A percentile compares a stretch with the other conserved stretches of the same genome.
Conservation (phyloP, 768 basidiomycete genomes). For the Epithele typhae region DNA sequence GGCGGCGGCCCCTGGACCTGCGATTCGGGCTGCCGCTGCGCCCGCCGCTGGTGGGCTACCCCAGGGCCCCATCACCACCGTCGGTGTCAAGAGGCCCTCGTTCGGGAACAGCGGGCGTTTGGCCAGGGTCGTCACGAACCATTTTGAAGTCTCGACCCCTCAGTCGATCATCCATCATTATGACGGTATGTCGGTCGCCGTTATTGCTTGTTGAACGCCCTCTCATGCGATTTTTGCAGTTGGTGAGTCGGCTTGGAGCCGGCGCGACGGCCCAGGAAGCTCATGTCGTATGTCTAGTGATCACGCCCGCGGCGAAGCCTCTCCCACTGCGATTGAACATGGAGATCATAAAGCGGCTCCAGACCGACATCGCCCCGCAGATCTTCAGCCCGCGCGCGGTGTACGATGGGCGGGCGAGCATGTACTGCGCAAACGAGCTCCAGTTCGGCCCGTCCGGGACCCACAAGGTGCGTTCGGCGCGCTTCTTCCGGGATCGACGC, state of each 20-base stretch:
- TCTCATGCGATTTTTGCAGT: neutral
- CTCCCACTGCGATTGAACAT: constrained; percentile 55
- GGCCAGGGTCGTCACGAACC: constrained; percentile 39
- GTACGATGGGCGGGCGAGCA: constrained; percentile 78
- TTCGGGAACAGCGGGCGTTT: neutral
- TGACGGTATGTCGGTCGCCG: constrained; percentile 49
- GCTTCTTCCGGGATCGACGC: neutral
- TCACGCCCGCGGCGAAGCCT: neutral
- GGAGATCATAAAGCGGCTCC: constrained; percentile 63
- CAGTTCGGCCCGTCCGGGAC: constrained; percentile 50
- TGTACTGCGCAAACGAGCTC: constrained; percentile 34
- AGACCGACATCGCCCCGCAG: constrained; percentile 48
- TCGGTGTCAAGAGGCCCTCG: neutral
- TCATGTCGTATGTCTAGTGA: too few relatives aligned
- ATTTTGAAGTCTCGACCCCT: constrained; percentile 58
- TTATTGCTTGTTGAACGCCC: constrained; percentile 30
- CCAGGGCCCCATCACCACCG: neutral
- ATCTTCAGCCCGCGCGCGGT: constrained; percentile 69
- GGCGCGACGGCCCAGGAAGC: neutral
- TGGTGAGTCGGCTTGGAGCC: neutral
- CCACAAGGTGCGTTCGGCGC: constrained; percentile 42
- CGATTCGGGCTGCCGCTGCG: too few relatives aligned
- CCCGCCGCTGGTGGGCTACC: constrained; percentile 11
- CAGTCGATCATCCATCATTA: constrained; percentile 68
- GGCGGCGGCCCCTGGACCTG: too few relatives aligned